Base-by-base conservation (phyloP, 2,329 filamentous ascomycete genomes). In the Colletotrichum shisoi region DNA sequence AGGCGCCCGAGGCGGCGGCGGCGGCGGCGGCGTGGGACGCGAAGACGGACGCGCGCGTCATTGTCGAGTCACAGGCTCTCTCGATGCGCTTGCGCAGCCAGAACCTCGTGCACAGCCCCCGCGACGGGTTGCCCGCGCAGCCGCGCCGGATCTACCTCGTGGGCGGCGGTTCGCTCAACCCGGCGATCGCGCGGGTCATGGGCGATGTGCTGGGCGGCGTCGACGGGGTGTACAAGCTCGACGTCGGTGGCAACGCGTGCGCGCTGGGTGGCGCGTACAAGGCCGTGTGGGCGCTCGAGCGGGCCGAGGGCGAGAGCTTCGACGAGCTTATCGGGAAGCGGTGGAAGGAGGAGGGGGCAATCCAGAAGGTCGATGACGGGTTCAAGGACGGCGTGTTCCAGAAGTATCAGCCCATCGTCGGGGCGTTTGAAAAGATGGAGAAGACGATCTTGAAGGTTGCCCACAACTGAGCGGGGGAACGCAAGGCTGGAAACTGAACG, bases 241-340 rank as follows among this genome's bases (percentile, higher is more conserved):
- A 98, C 75, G 93, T 98, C 5, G 94, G 95, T 31, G 93, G 94
- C 31, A 97, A 96, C 79, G 94, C 95, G 3, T 99, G 95, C 79
- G 95, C 94, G 12, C 80, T 98, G 15, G 95, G 95, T 15, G 93
- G 93, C 7, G 94, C 94, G 31, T 97, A 98, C 80, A 98, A 98
- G 81, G 94, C 95, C 15, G 89, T 96, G 0, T 99, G 95, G 95
- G 93, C 91, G 1, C 83, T 93, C 62, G 93, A 95, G 82, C 82
- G 91, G 54, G 77, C 78, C 27, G 76, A 80, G 2, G 84, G 82
- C 19, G 89, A 96, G 84, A 92, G 85, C 4, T 98, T 98, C 79
- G 95, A 98, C 76, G 90, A 94, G 69, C 83, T 97, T 70, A 90
- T 99, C 69, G 92, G 91, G 8, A 82, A 82, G 74, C 84, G 95